Conservation (phyloP, 371 early-diverging fungal species). For the Mucor sp. region DNA sequence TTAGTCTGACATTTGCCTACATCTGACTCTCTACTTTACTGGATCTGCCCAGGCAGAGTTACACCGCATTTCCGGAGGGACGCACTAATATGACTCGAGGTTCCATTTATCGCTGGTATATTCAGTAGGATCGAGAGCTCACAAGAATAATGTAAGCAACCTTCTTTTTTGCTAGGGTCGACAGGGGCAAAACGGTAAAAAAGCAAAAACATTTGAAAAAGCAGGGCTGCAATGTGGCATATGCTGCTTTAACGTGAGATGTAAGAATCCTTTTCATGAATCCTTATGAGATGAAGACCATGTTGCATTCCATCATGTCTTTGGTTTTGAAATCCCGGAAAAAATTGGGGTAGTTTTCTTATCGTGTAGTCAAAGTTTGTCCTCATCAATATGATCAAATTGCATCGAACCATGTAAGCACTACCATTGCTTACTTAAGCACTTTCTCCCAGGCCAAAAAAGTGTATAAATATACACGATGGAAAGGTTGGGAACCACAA, state of each 20-base stretch:
- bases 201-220: background rate
- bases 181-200: conserved; percentile 1
- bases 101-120: background rate
- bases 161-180: background rate
- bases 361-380: background rate
- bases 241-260: too few relatives aligned
- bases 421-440: background rate
- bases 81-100: background rate
- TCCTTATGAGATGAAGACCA: background rate
- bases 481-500: background rate
- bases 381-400: background rate
- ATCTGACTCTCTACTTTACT: background rate
- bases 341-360: background rate
- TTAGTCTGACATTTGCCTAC: background rate
- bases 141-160: background rate
- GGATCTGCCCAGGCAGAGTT: background rate
- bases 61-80: background rate
- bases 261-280: background rate
- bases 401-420: background rate
- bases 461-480: background rate
- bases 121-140: background rate
- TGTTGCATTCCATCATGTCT: background rate
- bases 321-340: background rate
- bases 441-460: background rate
- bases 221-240: background rate